Percentiles rank a stretch among this genome's conserved stretches.
phyloP scores from a whole-genome alignment of 208 protist genomes.

The Leishmania turanica region DNA sequence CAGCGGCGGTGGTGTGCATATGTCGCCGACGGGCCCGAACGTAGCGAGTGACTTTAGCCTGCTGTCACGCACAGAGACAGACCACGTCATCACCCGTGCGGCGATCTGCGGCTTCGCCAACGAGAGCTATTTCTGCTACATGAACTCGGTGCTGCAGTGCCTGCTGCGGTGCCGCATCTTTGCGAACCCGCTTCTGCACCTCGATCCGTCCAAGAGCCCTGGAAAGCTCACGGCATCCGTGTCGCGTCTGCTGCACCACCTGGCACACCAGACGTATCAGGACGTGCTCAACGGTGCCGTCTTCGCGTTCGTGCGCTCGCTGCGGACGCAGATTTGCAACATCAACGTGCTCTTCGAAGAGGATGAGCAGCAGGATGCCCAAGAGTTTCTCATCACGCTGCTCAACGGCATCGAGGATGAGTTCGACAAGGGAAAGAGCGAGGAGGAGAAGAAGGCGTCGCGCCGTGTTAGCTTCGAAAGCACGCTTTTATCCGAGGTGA shows the following conservation, averaged over 20 bases:
- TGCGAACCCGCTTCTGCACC: constrained; percentile 40
- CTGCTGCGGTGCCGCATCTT: constrained; percentile 81
- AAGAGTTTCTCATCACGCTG: constrained; percentile 88
- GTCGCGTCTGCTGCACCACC: constrained; percentile 43
- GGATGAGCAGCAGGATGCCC: constrained; percentile 89
- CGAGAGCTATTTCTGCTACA: constrained; percentile 95
- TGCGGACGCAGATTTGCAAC: constrained; percentile 55
- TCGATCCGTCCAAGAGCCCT: constrained; percentile 22
- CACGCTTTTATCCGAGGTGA: constrained; percentile 57
- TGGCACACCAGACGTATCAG: constrained; percentile 50
- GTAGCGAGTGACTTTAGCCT: not conserved
- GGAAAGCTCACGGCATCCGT: constrained; percentile 62
- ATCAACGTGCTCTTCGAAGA: constrained; percentile 63
- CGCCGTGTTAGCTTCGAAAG: constrained; percentile 79
- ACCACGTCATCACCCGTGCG: constrained; percentile 46
- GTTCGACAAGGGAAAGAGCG: constrained; percentile 69
- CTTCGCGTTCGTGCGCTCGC: constrained; percentile 40
- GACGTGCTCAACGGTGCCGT: constrained; percentile 56
- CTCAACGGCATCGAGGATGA: constrained; percentile 86
- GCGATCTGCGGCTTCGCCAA: constrained; percentile 87
- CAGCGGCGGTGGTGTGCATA: not conserved
- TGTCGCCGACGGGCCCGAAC: constrained; percentile 8
- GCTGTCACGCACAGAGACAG: constrained; percentile 43
- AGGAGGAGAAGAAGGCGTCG: constrained; percentile 49
- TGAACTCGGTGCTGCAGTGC: constrained; percentile 97